Evolutionary conservation across 225 moss, liverwort and hornwort genomes (phyloP).

Genomic region (Rhytidiadelphus loreus): DNA sequence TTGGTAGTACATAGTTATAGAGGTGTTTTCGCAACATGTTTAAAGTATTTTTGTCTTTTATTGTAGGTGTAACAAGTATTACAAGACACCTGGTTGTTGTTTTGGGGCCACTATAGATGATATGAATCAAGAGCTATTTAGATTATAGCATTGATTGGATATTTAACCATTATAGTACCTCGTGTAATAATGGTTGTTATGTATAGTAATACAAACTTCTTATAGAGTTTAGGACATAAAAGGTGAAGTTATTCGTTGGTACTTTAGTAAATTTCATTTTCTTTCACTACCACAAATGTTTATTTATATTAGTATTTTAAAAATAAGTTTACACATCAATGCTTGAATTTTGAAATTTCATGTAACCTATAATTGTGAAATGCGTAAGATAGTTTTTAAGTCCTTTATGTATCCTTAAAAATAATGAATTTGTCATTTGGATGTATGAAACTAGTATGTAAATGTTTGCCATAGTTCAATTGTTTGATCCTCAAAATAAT

Average conservation of each 20-base stretch:
- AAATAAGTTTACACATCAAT: not conserved
- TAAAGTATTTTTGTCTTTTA: not conserved
- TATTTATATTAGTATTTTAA: not conserved
- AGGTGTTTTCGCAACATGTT: not conserved
- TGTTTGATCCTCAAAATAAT: too few relatives aligned
- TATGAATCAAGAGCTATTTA: not conserved
- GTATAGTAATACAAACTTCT: too few relatives aligned
- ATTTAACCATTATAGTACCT: not conserved
- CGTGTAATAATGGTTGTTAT: not conserved
- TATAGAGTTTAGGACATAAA: not conserved
- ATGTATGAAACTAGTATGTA: not conserved
- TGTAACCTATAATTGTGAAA: not conserved
- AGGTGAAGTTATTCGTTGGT: not conserved
- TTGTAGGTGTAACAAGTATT: not conserved
- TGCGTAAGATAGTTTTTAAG: fast-evolving
- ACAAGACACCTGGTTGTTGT: not conserved
- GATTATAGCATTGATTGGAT: not conserved
- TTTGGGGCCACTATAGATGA: fast-evolving
- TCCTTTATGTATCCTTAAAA: not conserved
- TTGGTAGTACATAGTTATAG: not conserved
- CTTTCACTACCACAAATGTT: not conserved
- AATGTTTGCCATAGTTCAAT: not conserved
- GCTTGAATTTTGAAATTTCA: not conserved
- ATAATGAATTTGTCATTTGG: too few relatives aligned
- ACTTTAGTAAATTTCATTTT: not conserved